Conservation (phyloP, 768 basidiomycete genomes). For the Chalciporus piperatus region DNA sequence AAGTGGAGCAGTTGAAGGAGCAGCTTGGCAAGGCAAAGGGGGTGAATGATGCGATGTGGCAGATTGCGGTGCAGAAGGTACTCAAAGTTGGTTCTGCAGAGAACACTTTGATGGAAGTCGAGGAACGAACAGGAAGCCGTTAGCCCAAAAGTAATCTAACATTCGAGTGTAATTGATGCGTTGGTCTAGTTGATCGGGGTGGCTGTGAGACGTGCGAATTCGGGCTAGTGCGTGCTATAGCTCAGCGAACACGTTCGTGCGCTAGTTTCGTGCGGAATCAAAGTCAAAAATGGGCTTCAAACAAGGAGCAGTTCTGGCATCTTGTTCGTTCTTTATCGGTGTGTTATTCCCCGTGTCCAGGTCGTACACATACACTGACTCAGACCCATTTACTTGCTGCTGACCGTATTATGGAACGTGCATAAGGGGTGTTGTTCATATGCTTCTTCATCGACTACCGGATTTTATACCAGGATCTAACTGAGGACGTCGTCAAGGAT, state of each 20-base stretch:
- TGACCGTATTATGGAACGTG: background rate
- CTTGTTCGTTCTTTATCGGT: constrained; percentile 90
- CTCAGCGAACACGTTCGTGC: background rate
- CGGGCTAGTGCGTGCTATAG: background rate
- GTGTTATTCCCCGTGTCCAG: constrained; percentile 31
- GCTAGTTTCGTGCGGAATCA: background rate
- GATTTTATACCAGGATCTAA: constrained; percentile 68
- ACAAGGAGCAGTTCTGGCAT: constrained; percentile 83
- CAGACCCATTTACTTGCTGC: background rate
- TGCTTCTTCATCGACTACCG: constrained; percentile 88
- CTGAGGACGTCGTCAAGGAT: constrained; percentile 64
- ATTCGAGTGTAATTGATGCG: background rate
- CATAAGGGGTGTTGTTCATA: constrained; percentile 73
- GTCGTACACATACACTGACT: constrained; percentile 6
- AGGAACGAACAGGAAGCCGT: background rate
- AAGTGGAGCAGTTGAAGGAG: constrained; percentile 61
- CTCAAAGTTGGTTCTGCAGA: constrained; percentile 27
- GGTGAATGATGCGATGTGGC: constrained; percentile 96
- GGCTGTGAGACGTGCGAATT: constrained; percentile 27
- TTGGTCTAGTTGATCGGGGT: background rate
- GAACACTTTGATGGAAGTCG: constrained; percentile 9
- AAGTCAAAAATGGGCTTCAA: constrained; percentile 71
- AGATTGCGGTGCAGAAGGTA: constrained; percentile 67
- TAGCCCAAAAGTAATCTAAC: background rate
- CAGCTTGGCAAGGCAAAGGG: constrained; percentile 82